phyloP scores from a whole-genome alignment of 208 protist genomes.

The Naegleria gruberi region DNA sequence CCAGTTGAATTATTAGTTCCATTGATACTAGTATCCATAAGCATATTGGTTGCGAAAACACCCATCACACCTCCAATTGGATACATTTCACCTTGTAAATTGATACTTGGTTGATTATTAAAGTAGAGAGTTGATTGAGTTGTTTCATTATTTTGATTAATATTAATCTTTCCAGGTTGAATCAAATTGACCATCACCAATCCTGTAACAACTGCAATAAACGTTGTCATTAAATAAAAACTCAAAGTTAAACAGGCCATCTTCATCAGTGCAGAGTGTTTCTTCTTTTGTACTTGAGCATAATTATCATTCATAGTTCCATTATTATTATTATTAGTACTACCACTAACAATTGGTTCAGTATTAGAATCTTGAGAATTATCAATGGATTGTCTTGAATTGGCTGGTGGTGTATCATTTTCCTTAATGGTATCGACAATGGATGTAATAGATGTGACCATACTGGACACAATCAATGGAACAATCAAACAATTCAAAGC shows the following conservation, averaged over 20 bases:
- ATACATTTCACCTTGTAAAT: neutral
- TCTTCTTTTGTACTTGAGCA: neutral
- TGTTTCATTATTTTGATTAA: neutral
- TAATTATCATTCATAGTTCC: neutral
- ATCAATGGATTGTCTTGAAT: neutral
- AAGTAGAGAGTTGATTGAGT: neutral
- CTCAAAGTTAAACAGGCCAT: conserved; percentile 14
- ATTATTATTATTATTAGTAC: neutral
- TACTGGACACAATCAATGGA: conserved; percentile 27
- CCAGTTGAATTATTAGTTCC: too few relatives aligned
- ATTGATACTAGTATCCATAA: too few relatives aligned
- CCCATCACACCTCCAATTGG: neutral
- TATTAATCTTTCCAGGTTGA: neutral
- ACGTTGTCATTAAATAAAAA: conserved; percentile 17
- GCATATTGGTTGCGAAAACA: too few relatives aligned
- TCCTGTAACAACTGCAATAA: conserved; percentile 23
- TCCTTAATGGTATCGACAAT: neutral
- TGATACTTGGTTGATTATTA: too few relatives aligned
- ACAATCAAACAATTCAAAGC: conserved; percentile 24
- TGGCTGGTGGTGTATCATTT: neutral
- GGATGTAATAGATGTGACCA: conserved; percentile 26
- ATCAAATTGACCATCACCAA: conserved; percentile 27
- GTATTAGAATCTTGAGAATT: neutral
- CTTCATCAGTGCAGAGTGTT: neutral
- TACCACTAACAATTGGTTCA: too few relatives aligned